Conservation (phyloP, 495 filamentous ascomycete genomes). For the Cercophora samala region DNA sequence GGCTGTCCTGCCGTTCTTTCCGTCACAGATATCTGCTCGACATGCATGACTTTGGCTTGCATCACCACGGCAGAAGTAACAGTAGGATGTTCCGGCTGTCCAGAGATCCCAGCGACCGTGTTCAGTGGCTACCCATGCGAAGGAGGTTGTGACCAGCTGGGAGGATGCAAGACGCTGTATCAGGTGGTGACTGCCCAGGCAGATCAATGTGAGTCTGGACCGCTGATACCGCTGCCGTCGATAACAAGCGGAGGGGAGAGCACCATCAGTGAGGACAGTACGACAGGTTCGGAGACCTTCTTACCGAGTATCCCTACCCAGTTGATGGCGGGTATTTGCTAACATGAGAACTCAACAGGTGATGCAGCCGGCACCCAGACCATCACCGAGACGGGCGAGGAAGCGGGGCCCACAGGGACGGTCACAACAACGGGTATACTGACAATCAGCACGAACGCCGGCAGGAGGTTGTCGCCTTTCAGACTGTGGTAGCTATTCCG, state of each 20-base stretch:
- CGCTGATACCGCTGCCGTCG: not conserved
- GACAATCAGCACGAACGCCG: not conserved
- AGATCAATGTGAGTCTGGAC: constrained; percentile 8
- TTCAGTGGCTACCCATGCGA: constrained; percentile 21
- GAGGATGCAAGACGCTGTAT: constrained; percentile 25
- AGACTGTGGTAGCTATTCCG: not conserved
- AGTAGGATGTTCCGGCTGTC: constrained; percentile 22
- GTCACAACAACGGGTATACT: not conserved
- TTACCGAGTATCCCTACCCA: not conserved
- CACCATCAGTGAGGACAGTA: not conserved
- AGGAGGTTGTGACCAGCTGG: constrained; percentile 23
- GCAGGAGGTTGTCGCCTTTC: not conserved
- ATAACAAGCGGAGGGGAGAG: not conserved
- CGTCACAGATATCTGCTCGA: constrained; percentile 27
- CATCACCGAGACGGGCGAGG: not conserved
- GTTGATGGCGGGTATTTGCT: not conserved
- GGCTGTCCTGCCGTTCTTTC: constrained; percentile 15
- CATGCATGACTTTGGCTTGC: constrained; percentile 29
- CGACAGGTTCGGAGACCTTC: not conserved
- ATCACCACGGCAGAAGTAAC: constrained; percentile 22
- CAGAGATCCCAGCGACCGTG: constrained; percentile 21
- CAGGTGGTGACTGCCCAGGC: constrained; percentile 19
- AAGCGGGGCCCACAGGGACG: not conserved
- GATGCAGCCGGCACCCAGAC: not conserved
- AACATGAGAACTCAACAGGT: not conserved